Conservation (phyloP, 257 asterid genomes). For the Solanum sitiens region DNA sequence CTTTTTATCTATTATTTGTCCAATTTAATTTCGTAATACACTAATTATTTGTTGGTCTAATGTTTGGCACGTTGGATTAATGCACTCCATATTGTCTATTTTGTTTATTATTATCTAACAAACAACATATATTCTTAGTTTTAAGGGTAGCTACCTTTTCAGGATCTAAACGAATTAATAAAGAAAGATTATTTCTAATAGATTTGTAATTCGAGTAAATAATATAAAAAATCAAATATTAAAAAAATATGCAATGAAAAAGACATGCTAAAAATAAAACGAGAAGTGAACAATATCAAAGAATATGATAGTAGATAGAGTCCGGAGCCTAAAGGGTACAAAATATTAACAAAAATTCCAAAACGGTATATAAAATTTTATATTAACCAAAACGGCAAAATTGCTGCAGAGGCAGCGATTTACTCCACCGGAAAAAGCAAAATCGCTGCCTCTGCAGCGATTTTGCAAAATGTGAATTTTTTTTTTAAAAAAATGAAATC, state of each 20-base stretch:
- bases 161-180: neutral
- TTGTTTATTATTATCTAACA: neutral
- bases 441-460: too few relatives aligned
- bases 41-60: neutral
- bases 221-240: neutral
- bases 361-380: too few relatives aligned
- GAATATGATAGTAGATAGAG: too few relatives aligned
- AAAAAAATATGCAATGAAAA: too few relatives aligned
- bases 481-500: too few relatives aligned
- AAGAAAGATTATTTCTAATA: neutral
- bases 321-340: too few relatives aligned
- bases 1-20: neutral
- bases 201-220: neutral
- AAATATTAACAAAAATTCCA: too few relatives aligned
- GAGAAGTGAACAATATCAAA: neutral
- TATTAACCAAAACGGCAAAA: too few relatives aligned
- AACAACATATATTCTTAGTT: neutral
- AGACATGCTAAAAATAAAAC: too few relatives aligned
- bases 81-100: neutral
- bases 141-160: neutral
- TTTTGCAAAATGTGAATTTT: too few relatives aligned
- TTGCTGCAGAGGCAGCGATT: too few relatives aligned
- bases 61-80: neutral
- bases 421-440: too few relatives aligned
- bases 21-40: neutral